phyloP scores from a whole-genome alignment of 2,329 filamentous ascomycete species.

The Cladosporium colombiae region DNA sequence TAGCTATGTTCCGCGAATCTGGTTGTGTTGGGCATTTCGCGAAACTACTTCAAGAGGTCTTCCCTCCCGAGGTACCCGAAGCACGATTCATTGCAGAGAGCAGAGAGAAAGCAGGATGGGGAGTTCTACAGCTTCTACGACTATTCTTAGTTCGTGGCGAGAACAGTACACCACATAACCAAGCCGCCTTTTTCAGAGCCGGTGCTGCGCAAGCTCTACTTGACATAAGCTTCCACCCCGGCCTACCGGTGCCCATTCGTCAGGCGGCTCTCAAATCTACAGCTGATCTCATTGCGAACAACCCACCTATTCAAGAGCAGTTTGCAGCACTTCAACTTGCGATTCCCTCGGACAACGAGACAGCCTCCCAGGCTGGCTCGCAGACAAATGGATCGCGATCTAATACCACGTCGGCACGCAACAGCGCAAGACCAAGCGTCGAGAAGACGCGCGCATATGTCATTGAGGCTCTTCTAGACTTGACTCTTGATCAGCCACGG shows the following conservation, averaged over 20 bases:
- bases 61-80: constrained; percentile 43
- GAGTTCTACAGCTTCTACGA: constrained; percentile 79
- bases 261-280: constrained; percentile 84
- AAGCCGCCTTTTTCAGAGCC: constrained; percentile 80
- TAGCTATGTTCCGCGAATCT: constrained; percentile 80
- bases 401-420: constrained; percentile 27
- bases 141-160: constrained; percentile 84
- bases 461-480: constrained; percentile 86
- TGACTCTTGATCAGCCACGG: constrained; percentile 68
- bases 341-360: constrained; percentile 25
- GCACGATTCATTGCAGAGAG: constrained; percentile 44
- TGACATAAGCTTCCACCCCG: constrained; percentile 75
- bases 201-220: constrained; percentile 77
- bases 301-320: constrained; percentile 76
- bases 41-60: constrained; percentile 60
- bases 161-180: constrained; percentile 77
- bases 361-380: constrained; percentile 24
- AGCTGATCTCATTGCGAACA: constrained; percentile 84
- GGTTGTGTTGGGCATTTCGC: constrained; percentile 75
- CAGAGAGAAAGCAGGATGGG: constrained; percentile 91
- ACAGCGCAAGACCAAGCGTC: constrained; percentile 32
- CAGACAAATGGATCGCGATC: constrained; percentile 33
- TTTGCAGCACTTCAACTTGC: constrained; percentile 85
- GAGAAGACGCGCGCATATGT: constrained; percentile 66
- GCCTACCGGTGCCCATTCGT: constrained; percentile 73